Conservation (phyloP, 495 filamentous ascomycete genomes). For the Aspergillus baeticus region DNA sequence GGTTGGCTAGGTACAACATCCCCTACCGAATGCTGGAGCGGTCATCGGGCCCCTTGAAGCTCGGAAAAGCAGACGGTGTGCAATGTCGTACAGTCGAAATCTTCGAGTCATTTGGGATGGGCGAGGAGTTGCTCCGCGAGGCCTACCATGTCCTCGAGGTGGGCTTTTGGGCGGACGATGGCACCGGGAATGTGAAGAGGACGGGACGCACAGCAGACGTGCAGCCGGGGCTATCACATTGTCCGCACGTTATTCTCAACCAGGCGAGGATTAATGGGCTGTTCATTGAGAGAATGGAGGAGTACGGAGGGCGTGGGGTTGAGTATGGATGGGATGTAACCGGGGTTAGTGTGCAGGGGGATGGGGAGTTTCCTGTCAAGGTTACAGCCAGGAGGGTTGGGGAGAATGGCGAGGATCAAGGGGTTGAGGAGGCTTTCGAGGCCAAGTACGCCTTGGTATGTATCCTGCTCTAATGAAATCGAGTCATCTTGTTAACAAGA, state of each 20-base stretch:
- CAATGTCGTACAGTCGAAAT: conserved; percentile 81
- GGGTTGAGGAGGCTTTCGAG: conserved; percentile 49
- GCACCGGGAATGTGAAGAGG: conserved; percentile 41
- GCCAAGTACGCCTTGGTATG: conserved; percentile 71
- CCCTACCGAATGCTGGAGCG: conserved; percentile 64
- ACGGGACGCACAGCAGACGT: conserved; percentile 59
- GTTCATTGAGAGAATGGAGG: conserved; percentile 51
- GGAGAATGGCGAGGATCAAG: conserved; percentile 52
- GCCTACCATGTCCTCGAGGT: conserved; percentile 70
- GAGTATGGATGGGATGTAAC: conserved; percentile 62
- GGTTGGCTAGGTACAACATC: conserved; percentile 62
- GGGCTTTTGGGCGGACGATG: conserved; percentile 56
- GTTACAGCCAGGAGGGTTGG: conserved; percentile 50
- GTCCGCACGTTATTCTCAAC: conserved; percentile 74
- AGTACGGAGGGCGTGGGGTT: conserved; percentile 46
- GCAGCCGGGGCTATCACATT: conserved; percentile 61
- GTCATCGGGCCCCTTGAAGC: conserved; percentile 55
- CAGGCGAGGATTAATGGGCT: conserved; percentile 71
- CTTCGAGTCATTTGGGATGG: conserved; percentile 73
- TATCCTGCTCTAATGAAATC: conserved; percentile 1
- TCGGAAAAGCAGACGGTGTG: conserved; percentile 79
- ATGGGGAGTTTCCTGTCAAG: conserved; percentile 38
- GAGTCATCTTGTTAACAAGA: not conserved
- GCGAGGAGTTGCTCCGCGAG: conserved; percentile 68
- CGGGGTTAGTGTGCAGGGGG: conserved; percentile 51